These are phyloP conservation scores for Fusarium sp. DNA, from an alignment of 2,329 filamentous ascomycete genomes.

Conservation along the genomic window DNA sequence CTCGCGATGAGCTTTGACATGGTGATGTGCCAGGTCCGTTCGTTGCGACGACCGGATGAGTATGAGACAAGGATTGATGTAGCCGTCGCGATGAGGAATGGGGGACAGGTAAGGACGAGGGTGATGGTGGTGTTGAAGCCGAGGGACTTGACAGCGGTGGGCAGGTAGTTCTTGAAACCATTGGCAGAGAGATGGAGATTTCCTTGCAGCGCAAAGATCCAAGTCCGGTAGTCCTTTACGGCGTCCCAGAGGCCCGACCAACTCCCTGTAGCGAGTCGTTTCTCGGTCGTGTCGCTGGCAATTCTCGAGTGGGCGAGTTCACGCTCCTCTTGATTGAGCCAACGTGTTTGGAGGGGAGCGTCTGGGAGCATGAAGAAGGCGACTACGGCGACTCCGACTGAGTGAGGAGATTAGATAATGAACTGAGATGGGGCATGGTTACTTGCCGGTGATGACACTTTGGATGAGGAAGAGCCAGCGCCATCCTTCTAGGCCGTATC, in stretches of 20 bases:
- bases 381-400: not conserved
- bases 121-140: not conserved
- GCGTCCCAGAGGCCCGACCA: not conserved
- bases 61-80: not conserved
- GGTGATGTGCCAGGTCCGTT: not conserved
- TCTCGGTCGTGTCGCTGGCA: not conserved
- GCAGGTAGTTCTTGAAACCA: not conserved
- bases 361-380: not conserved
- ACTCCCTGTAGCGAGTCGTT: not conserved
- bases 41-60: not conserved
- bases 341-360: not conserved
- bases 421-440: not conserved
- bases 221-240: not conserved
- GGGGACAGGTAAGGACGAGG: not conserved
- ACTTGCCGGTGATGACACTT: not conserved
- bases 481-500: not conserved
- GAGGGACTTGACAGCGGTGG: not conserved
- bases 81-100: not conserved
- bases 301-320: not conserved
- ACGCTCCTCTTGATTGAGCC: not conserved
- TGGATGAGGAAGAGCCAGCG: not conserved
- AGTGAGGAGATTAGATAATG: not conserved
- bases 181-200: not conserved
- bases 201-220: not conserved
- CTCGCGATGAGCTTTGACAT: not conserved